Percentiles rank a stretch among this genome's conserved stretches.
These are phyloP conservation scores for Apophysomyces elegans DNA, from an alignment of 371 early-diverging fungal species.

Conservation along the genomic window DNA sequence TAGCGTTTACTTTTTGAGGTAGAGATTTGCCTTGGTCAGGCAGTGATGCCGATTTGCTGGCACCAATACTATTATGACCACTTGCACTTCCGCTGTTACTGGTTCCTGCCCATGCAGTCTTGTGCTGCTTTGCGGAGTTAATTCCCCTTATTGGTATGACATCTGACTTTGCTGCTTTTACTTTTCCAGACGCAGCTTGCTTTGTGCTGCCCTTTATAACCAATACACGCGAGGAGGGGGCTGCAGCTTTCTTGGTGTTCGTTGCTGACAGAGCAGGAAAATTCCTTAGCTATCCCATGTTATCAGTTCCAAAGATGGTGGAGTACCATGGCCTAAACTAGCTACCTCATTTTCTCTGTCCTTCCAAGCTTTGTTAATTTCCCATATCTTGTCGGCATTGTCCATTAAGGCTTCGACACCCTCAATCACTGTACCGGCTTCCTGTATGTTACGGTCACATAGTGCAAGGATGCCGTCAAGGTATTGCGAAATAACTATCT, in stretches of 20 bases:
- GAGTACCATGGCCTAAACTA: neutral
- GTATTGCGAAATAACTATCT: conserved; percentile 48
- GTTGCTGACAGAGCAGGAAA: conserved; percentile 27
- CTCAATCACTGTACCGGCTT: conserved; percentile 52
- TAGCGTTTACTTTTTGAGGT: conserved; percentile 13
- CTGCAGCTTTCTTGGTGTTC: conserved; percentile 23
- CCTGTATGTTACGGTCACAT: conserved; percentile 47
- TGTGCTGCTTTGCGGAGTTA: neutral
- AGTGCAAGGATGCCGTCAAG: conserved; percentile 53
- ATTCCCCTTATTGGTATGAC: neutral
- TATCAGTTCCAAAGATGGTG: conserved; percentile 4
- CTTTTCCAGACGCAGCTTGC: conserved; percentile 41
- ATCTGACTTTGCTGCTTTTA: conserved; percentile 25
- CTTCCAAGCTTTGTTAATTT: conserved; percentile 70
- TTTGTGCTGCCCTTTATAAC: conserved; percentile 57
- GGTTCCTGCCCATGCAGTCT: conserved; percentile 28
- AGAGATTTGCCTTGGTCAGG: neutral
- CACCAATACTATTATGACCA: neutral
- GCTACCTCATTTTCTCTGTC: conserved; percentile 67
- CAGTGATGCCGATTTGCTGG: conserved; percentile 20
- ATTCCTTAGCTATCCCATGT: conserved; percentile 24
- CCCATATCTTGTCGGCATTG: conserved; percentile 56
- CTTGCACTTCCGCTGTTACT: neutral
- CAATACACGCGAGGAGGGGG: conserved; percentile 45
- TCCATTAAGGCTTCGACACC: conserved; percentile 61